Evolutionary conservation across 805 yeast genomes (phyloP).

Genomic region (Pichia cabralensis): DNA sequence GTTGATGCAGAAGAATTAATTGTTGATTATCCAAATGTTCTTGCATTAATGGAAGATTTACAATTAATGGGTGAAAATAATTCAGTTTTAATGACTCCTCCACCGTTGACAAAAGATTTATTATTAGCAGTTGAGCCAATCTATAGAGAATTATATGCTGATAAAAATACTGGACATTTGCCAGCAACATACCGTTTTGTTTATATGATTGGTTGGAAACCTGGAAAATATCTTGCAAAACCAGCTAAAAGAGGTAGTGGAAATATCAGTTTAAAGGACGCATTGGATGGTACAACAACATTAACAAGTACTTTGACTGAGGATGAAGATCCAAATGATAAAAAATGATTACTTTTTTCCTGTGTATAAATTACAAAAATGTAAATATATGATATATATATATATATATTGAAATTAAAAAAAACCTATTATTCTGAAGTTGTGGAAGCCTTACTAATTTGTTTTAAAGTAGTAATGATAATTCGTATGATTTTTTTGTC

Average conservation of each 20-base stretch:
- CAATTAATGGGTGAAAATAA: slow-evolving; percentile 82
- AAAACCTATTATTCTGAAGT: no score
- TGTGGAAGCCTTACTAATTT: no score
- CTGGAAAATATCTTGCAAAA: slow-evolving; percentile 55
- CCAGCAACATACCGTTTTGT: slow-evolving; percentile 76
- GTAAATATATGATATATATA: no score
- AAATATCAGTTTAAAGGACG: slow-evolving; percentile 57
- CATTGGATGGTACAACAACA: slow-evolving; percentile 24
- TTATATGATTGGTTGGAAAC: slow-evolving; percentile 86
- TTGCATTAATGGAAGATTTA: slow-evolving; percentile 57
- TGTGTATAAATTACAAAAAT: no score
- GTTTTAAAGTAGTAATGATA: no score
- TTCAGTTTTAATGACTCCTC: slow-evolving; percentile 32
- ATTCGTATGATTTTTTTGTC: no score
- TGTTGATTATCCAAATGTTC: slow-evolving; percentile 66
- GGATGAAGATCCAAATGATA: slow-evolving; percentile 6
- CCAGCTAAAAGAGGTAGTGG: slow-evolving; percentile 70
- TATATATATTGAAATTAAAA: no score
- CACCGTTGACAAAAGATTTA: slow-evolving; percentile 47
- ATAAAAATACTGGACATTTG: slow-evolving; percentile 36
- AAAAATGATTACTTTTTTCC: background rate
- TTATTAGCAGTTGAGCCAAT: slow-evolving; percentile 70
- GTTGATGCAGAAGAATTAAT: slow-evolving; percentile 77
- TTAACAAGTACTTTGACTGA: slow-evolving; percentile 12
- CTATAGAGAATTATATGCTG: slow-evolving; percentile 63